Conservation (phyloP, 306 rosid genomes). For the Quillaja saponaria region DNA sequence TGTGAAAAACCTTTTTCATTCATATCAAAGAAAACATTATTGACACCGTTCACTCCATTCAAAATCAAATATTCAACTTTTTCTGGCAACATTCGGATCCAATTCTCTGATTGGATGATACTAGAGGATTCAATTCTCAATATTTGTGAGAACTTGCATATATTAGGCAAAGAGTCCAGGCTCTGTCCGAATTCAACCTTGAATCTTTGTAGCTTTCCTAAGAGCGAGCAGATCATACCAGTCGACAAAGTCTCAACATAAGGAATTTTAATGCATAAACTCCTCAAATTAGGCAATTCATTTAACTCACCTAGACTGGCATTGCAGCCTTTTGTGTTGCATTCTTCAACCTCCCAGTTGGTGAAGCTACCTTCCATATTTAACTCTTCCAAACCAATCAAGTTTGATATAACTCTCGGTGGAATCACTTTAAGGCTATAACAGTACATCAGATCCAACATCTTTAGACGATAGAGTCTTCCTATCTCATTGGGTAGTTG, state of each 20-base stretch:
- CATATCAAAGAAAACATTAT: background rate
- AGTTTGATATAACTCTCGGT: constrained; percentile 22
- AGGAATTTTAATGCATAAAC: constrained; percentile 27
- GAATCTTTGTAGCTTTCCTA: constrained; percentile 32
- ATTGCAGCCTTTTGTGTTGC: constrained; percentile 7
- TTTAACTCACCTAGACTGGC: constrained; percentile 38
- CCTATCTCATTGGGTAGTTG: constrained; percentile 36
- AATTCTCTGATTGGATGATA: constrained; percentile 30
- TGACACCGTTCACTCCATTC: background rate
- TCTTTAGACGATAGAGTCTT: constrained; percentile 19
- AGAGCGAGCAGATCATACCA: constrained; percentile 23
- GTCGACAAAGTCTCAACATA: constrained; percentile 30
- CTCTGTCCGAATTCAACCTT: constrained; percentile 34
- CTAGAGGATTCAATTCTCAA: constrained; percentile 38
- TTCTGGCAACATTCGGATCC: constrained; percentile 30
- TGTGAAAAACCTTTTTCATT: background rate
- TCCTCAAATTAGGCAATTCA: constrained; percentile 27
- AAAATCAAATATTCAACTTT: background rate
- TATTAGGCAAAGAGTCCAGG: constrained; percentile 27
- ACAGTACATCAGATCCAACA: constrained; percentile 42
- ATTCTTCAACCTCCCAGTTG: constrained; percentile 29
- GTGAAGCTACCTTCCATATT: constrained; percentile 17
- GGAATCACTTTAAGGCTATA: constrained; percentile 28
- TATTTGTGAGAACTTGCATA: constrained; percentile 8
- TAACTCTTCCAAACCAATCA: constrained; percentile 27